These are phyloP conservation scores for Parachaetomium inaequale DNA, from an alignment of 495 filamentous ascomycete species.

Conservation along the genomic window DNA sequence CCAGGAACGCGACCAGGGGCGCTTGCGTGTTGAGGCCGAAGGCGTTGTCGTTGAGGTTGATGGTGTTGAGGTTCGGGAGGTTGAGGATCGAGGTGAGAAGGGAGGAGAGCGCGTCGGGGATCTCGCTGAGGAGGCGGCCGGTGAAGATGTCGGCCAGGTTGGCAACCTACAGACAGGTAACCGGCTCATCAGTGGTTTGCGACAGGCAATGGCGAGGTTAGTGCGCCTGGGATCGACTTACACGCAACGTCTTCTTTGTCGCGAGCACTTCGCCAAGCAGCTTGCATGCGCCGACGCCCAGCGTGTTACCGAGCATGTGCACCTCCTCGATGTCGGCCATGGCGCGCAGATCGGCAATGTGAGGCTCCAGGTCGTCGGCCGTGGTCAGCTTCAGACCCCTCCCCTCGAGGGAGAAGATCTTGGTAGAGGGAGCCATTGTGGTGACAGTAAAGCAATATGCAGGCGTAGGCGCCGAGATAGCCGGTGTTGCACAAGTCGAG, in stretches of 20 bases:
- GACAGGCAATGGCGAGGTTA: neutral
- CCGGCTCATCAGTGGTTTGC: neutral
- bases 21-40: constrained; percentile 91
- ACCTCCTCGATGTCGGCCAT: constrained; percentile 78
- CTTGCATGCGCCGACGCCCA: constrained; percentile 82
- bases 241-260: constrained; percentile 73
- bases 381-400: constrained; percentile 87
- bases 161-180: constrained; percentile 54
- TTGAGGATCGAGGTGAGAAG: constrained; percentile 83
- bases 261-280: constrained; percentile 74
- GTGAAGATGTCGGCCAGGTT: constrained; percentile 98
- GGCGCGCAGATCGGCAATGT: constrained; percentile 68
- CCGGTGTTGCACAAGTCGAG: neutral
- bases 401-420: constrained; percentile 85
- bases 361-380: constrained; percentile 78
- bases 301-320: constrained; percentile 79
- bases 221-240: constrained; percentile 30
- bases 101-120: constrained; percentile 79
- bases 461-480: neutral
- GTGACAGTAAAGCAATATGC: constrained; percentile 7
- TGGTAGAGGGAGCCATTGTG: constrained; percentile 49
- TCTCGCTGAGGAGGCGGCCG: constrained; percentile 86
- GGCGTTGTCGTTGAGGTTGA: constrained; percentile 96
- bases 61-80: constrained; percentile 75
- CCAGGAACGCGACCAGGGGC: constrained; percentile 80